Percentiles rank a stretch among this genome's conserved stretches.
Conservation (phyloP, 129 eudicot species). For the Calendula officinalis region DNA sequence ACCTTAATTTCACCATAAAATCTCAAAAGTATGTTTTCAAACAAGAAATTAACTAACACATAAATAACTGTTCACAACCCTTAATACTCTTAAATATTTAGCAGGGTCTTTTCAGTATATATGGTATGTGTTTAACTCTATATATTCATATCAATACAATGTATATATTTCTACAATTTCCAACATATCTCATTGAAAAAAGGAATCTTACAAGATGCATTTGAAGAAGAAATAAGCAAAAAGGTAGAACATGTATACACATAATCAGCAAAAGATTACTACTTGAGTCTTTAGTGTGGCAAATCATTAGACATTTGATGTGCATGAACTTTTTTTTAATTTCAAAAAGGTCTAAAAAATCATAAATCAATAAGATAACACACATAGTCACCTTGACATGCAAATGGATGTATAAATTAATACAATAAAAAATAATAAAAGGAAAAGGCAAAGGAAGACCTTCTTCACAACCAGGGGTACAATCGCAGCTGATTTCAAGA, state of each 20-base stretch:
- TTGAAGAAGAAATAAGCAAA: background rate
- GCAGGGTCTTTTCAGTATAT: too few species aligned
- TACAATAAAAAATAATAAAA: background rate
- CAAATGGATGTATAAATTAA: constrained; percentile 12
- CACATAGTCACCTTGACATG: constrained; percentile 32
- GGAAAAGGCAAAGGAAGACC: constrained; percentile 26
- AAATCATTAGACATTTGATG: constrained; percentile 38
- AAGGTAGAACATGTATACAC: background rate
- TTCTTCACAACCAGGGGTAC: constrained; percentile 78
- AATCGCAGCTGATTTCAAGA: constrained; percentile 66
- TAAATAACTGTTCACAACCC: background rate
- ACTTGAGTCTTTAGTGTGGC: constrained; percentile 16
- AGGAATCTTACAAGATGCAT: constrained; percentile 4
- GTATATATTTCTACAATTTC: too few species aligned
- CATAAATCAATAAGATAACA: constrained; percentile 7
- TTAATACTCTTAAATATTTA: too few species aligned
- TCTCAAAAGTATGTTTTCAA: too few species aligned
- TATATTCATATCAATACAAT: too few species aligned
- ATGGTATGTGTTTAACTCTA: too few species aligned
- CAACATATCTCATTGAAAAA: background rate
- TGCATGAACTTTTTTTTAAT: constrained; percentile 5
- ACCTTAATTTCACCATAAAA: too few species aligned
- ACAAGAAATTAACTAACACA: too few species aligned
- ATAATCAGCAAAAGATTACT: background rate
- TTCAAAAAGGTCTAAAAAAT: background rate